phyloP scores from a whole-genome alignment of 1,284 basidiomycete genomes.

The Apiotrichum akiyoshidainum region DNA sequence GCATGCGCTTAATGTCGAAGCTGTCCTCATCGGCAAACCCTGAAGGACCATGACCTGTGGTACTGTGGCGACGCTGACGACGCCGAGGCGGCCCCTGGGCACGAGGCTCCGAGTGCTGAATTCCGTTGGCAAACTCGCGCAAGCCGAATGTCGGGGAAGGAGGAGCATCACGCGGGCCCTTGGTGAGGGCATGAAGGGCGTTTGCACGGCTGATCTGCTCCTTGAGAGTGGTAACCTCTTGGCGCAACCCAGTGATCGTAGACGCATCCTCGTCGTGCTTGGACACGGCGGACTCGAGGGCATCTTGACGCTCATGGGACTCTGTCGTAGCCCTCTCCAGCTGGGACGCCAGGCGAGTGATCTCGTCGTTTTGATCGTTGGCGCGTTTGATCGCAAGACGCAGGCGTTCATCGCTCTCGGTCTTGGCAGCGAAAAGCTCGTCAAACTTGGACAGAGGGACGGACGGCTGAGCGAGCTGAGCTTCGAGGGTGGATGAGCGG shows the following conservation, averaged over 20 bases:
- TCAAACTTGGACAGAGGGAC: constrained; percentile 72
- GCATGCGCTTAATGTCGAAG: constrained; percentile 59
- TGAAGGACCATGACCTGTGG: constrained; percentile 30
- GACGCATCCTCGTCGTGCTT: constrained; percentile 75
- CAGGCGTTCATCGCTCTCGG: constrained; percentile 74
- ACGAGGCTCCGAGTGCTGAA: constrained; percentile 52
- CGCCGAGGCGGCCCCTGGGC: constrained; percentile 47
- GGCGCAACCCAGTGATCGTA: constrained; percentile 82
- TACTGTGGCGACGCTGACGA: constrained; percentile 54
- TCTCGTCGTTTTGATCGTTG: constrained; percentile 77
- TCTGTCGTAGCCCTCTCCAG: constrained; percentile 57
- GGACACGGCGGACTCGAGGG: constrained; percentile 51
- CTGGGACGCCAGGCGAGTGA: constrained; percentile 76
- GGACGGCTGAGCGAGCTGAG: constrained; percentile 68
- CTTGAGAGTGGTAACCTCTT: constrained; percentile 82
- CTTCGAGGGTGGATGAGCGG: constrained; percentile 70
- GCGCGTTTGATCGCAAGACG: constrained; percentile 70
- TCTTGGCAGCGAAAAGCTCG: constrained; percentile 71
- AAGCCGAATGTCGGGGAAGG: constrained; percentile 65
- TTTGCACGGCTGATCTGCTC: constrained; percentile 95
- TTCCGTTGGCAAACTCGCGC: constrained; percentile 60
- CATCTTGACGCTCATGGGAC: constrained; percentile 74
- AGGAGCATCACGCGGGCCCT: constrained; percentile 57
- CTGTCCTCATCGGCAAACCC: constrained; percentile 13
- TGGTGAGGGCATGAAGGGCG: constrained; percentile 77